Percentiles rank a stretch among this genome's conserved stretches.
These are phyloP conservation scores for Russula virescens DNA, from an alignment of 768 basidiomycete species.

Conservation along the genomic window DNA sequence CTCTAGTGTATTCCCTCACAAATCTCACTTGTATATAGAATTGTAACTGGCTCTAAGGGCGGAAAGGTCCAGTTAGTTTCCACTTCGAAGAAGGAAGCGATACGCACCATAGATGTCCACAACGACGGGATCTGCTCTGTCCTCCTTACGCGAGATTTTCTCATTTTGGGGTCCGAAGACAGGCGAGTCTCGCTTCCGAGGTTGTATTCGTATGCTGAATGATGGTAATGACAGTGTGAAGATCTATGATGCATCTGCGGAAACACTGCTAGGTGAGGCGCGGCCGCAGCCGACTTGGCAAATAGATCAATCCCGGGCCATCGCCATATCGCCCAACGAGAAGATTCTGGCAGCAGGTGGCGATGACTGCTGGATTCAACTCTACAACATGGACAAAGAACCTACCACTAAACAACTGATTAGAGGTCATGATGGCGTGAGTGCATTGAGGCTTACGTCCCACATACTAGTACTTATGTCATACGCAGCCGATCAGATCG, in stretches of 20 bases:
- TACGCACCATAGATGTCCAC: constrained; percentile 14
- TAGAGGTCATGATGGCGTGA: constrained; percentile 9
- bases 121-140: constrained; percentile 12
- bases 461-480: too few species aligned
- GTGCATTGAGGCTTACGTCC: too few species aligned
- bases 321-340: constrained; percentile 29
- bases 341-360: constrained; percentile 23
- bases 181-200: not conserved
- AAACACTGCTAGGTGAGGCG: not conserved
- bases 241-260: constrained; percentile 12
- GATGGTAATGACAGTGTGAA: constrained; percentile 8
- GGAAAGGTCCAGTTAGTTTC: constrained; percentile 11
- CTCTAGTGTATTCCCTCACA: not conserved
- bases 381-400: constrained; percentile 13
- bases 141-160: not conserved
- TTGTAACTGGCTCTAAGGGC: constrained; percentile 15
- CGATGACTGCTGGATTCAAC: constrained; percentile 5
- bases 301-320: constrained; percentile 6
- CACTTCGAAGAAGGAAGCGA: constrained; percentile 1
- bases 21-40: not conserved
- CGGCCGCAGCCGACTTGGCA: constrained; percentile 20
- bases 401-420: not conserved
- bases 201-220: not conserved
- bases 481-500: constrained; percentile 8
- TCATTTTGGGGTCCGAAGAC: constrained; percentile 13